Evolutionary conservation across 1,139 yeast species (phyloP).

Genomic region (Yamadazyma mexicana): DNA sequence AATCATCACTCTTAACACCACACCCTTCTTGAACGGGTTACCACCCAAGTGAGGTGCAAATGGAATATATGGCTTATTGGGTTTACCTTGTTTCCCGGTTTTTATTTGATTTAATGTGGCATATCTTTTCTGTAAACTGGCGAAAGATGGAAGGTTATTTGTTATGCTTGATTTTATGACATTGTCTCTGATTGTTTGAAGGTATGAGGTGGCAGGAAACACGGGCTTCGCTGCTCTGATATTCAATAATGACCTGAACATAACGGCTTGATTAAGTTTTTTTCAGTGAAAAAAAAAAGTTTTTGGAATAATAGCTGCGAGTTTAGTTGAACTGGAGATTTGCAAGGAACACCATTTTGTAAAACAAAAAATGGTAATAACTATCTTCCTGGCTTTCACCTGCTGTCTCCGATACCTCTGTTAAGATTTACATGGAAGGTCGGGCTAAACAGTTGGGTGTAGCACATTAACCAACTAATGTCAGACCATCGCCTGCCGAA

Average conservation of each 20-base stretch:
- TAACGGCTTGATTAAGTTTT: constrained; percentile 8
- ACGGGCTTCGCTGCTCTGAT: constrained; percentile 8
- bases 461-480: too few species aligned
- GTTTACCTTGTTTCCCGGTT: constrained; percentile 62
- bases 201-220: constrained; percentile 7
- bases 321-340: background rate
- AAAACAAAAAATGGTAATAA: too few species aligned
- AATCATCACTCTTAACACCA: constrained; percentile 91
- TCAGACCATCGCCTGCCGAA: too few species aligned
- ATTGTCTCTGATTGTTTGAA: constrained; percentile 5
- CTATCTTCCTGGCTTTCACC: too few species aligned
- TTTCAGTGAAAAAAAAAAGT: constrained; percentile 10
- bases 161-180: background rate
- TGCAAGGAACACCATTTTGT: too few species aligned
- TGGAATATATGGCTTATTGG: constrained; percentile 43
- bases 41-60: constrained; percentile 81
- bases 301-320: constrained; percentile 9
- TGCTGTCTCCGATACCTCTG: too few species aligned
- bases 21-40: constrained; percentile 88
- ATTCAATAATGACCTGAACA: constrained; percentile 16
- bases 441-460: too few species aligned
- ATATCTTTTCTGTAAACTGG: constrained; percentile 39
- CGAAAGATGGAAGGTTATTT: constrained; percentile 6
- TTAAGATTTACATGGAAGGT: too few species aligned
- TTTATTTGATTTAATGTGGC: constrained; percentile 76